Percentiles rank a stretch among this genome's conserved stretches.
Evolutionary conservation across 495 filamentous ascomycete species (phyloP).

Genomic region (Xylaria cubensis): DNA sequence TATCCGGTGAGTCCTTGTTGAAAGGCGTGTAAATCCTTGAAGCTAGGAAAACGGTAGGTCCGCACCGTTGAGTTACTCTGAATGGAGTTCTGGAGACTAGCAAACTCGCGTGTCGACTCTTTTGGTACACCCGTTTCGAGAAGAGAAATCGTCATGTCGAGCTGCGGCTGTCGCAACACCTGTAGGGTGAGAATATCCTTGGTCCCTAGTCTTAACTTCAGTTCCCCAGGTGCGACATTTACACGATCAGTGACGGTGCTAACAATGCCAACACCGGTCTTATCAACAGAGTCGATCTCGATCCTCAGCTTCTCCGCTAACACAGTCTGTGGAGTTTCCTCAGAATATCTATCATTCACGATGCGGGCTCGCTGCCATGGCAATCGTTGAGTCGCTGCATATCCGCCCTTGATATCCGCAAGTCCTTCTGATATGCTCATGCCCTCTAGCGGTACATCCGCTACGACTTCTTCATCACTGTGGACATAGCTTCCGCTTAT

Average conservation of each 20-base stretch:
- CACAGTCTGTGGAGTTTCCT: conserved; percentile 60
- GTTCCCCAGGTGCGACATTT: conserved; percentile 76
- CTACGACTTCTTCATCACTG: conserved; percentile 65
- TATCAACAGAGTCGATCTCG: conserved; percentile 62
- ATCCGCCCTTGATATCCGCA: conserved; percentile 47
- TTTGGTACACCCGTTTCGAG: conserved; percentile 66
- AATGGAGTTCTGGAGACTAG: conserved; percentile 57
- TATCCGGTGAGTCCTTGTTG: conserved; percentile 80
- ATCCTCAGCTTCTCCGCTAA: conserved; percentile 74
- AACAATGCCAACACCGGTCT: conserved; percentile 57
- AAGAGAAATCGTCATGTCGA: conserved; percentile 71
- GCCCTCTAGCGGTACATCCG: conserved; percentile 66
- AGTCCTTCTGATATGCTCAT: conserved; percentile 68
- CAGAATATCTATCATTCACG: conserved; percentile 61
- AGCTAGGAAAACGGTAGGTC: conserved; percentile 59
- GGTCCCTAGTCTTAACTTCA: conserved; percentile 68
- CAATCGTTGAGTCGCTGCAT: conserved; percentile 54
- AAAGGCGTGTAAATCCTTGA: conserved; percentile 74
- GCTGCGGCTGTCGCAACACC: conserved; percentile 67
- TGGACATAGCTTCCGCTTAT: conserved; percentile 70
- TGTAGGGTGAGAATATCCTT: conserved; percentile 65
- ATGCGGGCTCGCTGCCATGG: conserved; percentile 56
- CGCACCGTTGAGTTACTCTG: conserved; percentile 53
- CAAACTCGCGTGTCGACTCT: conserved; percentile 61
- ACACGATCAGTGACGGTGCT: conserved; percentile 73